phyloP scores from a whole-genome alignment of 495 filamentous ascomycete genomes.

The Oleoguttula mirabilis region DNA sequence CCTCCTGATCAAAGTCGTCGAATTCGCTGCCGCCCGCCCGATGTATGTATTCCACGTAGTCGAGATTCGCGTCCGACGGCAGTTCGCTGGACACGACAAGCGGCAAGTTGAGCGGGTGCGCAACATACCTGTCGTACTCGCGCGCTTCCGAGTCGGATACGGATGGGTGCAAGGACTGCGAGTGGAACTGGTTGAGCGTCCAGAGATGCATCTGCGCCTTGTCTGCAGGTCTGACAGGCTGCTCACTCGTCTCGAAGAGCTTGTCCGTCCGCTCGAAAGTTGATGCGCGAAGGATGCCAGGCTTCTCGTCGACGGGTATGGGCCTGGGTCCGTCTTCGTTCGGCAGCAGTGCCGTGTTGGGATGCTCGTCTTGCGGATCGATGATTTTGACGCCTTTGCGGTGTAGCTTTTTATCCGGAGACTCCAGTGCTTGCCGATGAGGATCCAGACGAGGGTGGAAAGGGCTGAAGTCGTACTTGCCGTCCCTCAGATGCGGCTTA shows the following conservation, averaged over 20 bases:
- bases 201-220: constrained; percentile 46
- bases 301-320: constrained; percentile 11
- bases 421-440: constrained; percentile 18
- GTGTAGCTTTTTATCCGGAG: constrained; percentile 30
- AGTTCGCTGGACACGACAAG: constrained; percentile 67
- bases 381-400: constrained; percentile 53
- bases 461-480: constrained; percentile 53
- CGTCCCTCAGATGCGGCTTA: constrained; percentile 44
- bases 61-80: constrained; percentile 42
- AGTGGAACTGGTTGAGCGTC: constrained; percentile 76
- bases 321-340: neutral
- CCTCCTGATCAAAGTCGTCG: constrained; percentile 9
- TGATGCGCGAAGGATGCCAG: constrained; percentile 23
- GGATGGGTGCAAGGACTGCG: constrained; percentile 65
- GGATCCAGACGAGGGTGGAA: constrained; percentile 45
- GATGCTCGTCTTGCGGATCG: constrained; percentile 38
- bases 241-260: constrained; percentile 22
- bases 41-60: constrained; percentile 65
- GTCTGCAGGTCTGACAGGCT: constrained; percentile 29
- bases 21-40: constrained; percentile 29
- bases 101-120: constrained; percentile 78
- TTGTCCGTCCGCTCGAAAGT: constrained; percentile 14
- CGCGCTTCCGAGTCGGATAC: constrained; percentile 62
- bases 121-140: constrained; percentile 85
- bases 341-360: constrained; percentile 1